Base-by-base conservation (phyloP, 352 stramenopile genomes). In the Globisporangium takayamanum region DNA sequence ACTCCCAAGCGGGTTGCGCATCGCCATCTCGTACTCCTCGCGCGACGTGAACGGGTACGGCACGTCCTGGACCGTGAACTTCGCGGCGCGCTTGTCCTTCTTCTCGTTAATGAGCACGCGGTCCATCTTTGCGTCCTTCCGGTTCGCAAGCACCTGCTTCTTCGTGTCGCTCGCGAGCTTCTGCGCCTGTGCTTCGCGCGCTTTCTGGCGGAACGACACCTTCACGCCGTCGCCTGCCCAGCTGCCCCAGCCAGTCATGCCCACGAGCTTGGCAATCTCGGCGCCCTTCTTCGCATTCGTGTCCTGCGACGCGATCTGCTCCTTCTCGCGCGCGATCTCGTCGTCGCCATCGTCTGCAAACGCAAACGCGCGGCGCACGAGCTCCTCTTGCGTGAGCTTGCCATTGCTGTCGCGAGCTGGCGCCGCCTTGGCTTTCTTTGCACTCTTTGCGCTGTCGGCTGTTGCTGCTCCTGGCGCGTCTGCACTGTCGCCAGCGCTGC, bases 31-130 rank as follows among this genome's bases (percentile, higher is more conserved):
- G 74, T 99, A 99, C 78, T 99, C 91, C 64, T 94, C 91, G 47
- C 94, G 85, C 58, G 87, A 98, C 53, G 87, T 98, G 74, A 98
- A 99, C 33, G 97, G 97, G 75, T 99, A 99, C 55, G 97, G 97
- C 48, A 99, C 92, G 57, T 98, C 84, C 50, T 84, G 68, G 5
- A 95, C 77, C 53, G 74, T 73, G 69, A 82, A 94, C 70, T 90
- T 89, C 55, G 84, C 73, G 26, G 79, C 84, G 59, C 96, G 96
- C 64, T 93, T 92, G 66, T 94, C 83, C 64, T 90, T 91, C 77
- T 89, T 92, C 69, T 95, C 86, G 57, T 89, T 94, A 56, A 94
- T 90, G 26, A 94, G 53, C 56, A 94, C 84, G 37, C 69, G 68
- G 15, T 77, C 67, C 55, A 94, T 72, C 60, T 84, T 78, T 55